These are phyloP conservation scores for Kodamaea ohmeri DNA, from an alignment of 1,139 yeast species.

Conservation along the genomic window DNA sequence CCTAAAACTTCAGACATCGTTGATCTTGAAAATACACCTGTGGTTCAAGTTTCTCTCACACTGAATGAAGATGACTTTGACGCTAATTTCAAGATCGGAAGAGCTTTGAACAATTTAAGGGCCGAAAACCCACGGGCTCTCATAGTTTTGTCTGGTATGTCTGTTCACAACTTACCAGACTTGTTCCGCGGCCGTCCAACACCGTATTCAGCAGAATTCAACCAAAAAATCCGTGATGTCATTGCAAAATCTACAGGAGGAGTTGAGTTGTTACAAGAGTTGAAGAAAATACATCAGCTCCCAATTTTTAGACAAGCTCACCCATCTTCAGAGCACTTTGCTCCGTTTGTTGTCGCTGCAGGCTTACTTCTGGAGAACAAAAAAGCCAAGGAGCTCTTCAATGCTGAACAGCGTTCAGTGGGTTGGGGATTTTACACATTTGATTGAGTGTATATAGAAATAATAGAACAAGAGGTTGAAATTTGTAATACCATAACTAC, in stretches of 20 bases:
- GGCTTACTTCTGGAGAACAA: constrained; percentile 31
- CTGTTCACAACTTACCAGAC: constrained; percentile 72
- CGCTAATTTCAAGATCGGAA: constrained; percentile 55
- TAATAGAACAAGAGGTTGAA: not conserved
- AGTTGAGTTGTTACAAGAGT: constrained; percentile 29
- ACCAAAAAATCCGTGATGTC: constrained; percentile 33
- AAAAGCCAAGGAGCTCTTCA: constrained; percentile 48
- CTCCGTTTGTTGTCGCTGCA: constrained; percentile 66
- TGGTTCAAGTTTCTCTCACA: constrained; percentile 63
- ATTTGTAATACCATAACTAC: not conserved
- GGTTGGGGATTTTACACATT: constrained; percentile 71
- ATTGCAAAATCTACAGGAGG: constrained; percentile 26
- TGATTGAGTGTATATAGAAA: constrained; percentile 15
- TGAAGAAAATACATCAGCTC: constrained; percentile 28
- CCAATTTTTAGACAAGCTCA: constrained; percentile 54
- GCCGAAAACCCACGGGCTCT: constrained; percentile 36
- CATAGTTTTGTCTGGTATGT: constrained; percentile 69
- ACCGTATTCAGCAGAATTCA: constrained; percentile 52
- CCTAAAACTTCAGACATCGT: constrained; percentile 23
- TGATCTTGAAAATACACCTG: constrained; percentile 46
- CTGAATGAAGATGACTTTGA: constrained; percentile 45
- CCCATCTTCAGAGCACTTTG: constrained; percentile 72
- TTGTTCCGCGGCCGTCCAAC: constrained; percentile 31
- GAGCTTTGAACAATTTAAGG: constrained; percentile 50
- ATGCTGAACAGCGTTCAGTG: constrained; percentile 42